Base-by-base conservation (phyloP, 2,329 filamentous ascomycete species). In the Ophiocordyceps robertsii region DNA sequence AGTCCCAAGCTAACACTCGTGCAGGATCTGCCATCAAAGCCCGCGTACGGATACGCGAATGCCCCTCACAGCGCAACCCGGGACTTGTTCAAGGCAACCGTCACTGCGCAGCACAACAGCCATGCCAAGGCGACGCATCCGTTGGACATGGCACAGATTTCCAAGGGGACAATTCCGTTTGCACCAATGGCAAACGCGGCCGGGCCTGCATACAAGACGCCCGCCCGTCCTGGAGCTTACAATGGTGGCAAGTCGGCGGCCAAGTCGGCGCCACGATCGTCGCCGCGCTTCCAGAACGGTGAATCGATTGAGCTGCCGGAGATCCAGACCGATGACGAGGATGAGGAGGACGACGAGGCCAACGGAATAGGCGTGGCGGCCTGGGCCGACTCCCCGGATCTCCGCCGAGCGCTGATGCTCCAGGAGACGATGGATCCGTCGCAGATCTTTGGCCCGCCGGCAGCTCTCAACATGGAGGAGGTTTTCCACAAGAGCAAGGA, bases 251-350 rank as follows among this genome's bases (percentile, higher is more conserved):
- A 80, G 54, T 76, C 78, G 1, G 67, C 66, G 3, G 69, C 69
- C 45, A 84, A 83, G 53, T 70, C 73, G n/a, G 68, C 63, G 2
- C 63, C 73, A 16, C 73, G 77, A 49, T 82, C 84, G 29, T 94
- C 88, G 1, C 88, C 88, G 1, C 78, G 85, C 41, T 94, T 93
- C 64, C 84, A 82, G 47, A 90, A 87, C 52, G 87, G 89, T 46
- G 92, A 98, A 45, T 77, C 75, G 41, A 95, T 98, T 54, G 83
- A 92, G 51, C 76, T 98, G 3, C 90, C 92, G 0, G 92, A 98
- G 52, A 96, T 98, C 52, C 80, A 88, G 49, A 96, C 92, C 1
- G 93, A 98, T 57, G 88, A 87, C 29, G 89, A 95, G 54, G 86
- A 94, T 45, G 84, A 90, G 39, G 84, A 90, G 6, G 76, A 82